These are phyloP conservation scores for Chlamydomonas urium DNA, from an alignment of 139 green algal genomes.

Conservation along the genomic window DNA sequence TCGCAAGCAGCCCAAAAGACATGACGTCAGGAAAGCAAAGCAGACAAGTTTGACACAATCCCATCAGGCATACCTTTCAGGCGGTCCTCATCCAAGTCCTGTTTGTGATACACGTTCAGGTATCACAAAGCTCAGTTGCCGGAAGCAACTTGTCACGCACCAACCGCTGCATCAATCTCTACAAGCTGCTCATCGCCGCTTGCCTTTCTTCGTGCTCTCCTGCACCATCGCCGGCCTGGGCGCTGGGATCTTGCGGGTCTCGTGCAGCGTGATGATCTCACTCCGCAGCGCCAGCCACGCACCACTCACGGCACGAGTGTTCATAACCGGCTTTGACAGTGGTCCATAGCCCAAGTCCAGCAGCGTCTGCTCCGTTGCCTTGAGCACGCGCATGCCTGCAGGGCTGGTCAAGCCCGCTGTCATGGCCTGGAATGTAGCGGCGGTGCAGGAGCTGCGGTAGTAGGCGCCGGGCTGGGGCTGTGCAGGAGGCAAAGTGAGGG, in stretches of 20 bases:
- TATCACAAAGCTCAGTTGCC: too few species aligned
- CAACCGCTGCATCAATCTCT: too few species aligned
- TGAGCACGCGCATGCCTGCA: background rate
- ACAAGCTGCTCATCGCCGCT: conserved; percentile 4
- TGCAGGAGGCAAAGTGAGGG: background rate
- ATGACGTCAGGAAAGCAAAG: too few species aligned
- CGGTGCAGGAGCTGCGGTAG: conserved; percentile 3
- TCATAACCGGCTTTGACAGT: conserved; percentile 32
- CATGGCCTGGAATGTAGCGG: background rate
- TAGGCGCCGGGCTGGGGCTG: conserved; percentile 6
- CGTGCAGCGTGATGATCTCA: conserved; percentile 59
- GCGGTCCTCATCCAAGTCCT: too few species aligned
- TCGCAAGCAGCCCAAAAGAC: too few species aligned
- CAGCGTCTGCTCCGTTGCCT: conserved; percentile 50
- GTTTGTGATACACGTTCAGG: too few species aligned
- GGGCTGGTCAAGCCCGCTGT: conserved; percentile 1
- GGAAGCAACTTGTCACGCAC: too few species aligned
- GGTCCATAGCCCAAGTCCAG: conserved; percentile 46
- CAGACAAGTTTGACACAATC: too few species aligned
- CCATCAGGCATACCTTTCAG: too few species aligned
- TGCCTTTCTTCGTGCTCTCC: conserved; percentile 3
- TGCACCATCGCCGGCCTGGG: too few species aligned
- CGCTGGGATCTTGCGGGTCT: too few species aligned
- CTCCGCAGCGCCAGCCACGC: conserved; percentile 58
- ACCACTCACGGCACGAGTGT: conserved; percentile 50